Base-by-base conservation (phyloP, 257 asterid species). In the Perilla frutescens region DNA sequence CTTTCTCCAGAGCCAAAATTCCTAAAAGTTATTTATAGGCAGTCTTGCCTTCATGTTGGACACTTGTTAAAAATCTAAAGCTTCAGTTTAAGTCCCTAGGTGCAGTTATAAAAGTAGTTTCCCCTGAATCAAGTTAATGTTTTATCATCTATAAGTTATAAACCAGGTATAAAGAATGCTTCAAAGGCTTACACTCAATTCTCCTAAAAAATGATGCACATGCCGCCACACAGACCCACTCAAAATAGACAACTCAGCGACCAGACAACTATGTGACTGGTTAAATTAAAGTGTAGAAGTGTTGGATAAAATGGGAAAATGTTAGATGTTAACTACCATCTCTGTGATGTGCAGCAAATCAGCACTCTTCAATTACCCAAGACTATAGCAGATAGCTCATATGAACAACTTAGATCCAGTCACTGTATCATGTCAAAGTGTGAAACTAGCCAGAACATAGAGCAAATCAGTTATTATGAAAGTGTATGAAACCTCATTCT, bases 401-500 rank as follows among this genome's bases (percentile, higher is more conserved):
- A 45, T 40, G 36, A 59, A 48, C 31, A 55, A 58, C 49, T 34
- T 20, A 43, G 7, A 36, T 62, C 78, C 20, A 61, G 56, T 36
- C 14, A 36, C 6, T 41, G 51, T 34, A 37, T 54, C 5, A 37
- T 31, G 45, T 8, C 47, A 36, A 20, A 72, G 26, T 20, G 26
- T 20, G 26, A 20, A 20, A 20, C 36, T 53, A 66, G 55, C 31
- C 15, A 32, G 70, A 13, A n/a, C 32, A 32, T 11, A 43, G 50
- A 36, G 64, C 8, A 53, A 71, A 48, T 44, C n/a, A 74, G 20
- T 6, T 31, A 62, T 60, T 65, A 47, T 55, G 77, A n/a, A 9
- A 69, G 49, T 10, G 62, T 29, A 66, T 2, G 2, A 47, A 6
- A 90, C 96, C 94, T 90, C 96, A 61, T 90, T 90, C 53, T 94